phyloP scores from a whole-genome alignment of 148 eudicot species.

The Diospyros lotus region DNA sequence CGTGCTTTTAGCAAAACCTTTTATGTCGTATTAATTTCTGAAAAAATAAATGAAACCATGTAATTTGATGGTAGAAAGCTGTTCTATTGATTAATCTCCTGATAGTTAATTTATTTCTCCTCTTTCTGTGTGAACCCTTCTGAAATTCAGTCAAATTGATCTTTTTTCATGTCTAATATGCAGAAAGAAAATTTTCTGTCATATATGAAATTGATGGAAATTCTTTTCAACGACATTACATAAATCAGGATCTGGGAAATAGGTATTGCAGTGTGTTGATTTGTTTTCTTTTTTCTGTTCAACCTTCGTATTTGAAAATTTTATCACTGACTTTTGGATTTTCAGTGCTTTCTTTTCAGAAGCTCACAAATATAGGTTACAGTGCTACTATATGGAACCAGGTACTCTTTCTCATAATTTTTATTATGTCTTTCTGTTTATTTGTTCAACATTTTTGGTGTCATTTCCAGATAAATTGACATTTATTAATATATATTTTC shows the following conservation, averaged over 20 bases:
- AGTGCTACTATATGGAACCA: slow-evolving; percentile 65
- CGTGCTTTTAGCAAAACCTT: background rate
- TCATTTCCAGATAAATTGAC: background rate
- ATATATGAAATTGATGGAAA: slow-evolving; percentile 62
- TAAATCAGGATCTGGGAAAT: slow-evolving; percentile 36
- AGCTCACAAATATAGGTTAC: slow-evolving; percentile 75
- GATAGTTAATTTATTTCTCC: background rate
- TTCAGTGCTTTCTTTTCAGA: slow-evolving; percentile 66
- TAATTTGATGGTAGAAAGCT: background rate
- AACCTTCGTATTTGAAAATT: background rate
- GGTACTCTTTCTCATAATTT: slow-evolving; percentile 29
- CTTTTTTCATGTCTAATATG: slow-evolving; percentile 8
- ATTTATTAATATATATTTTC: background rate
- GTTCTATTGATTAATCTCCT: background rate
- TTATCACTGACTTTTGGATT: slow-evolving; percentile 1
- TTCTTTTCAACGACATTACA: slow-evolving; percentile 55
- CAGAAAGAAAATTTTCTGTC: slow-evolving; percentile 70
- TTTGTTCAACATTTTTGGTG: background rate
- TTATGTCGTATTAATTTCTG: no score
- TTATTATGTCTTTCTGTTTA: background rate
- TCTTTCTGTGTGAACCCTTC: background rate
- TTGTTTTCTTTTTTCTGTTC: slow-evolving; percentile 12
- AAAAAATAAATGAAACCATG: background rate
- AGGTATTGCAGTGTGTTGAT: slow-evolving; percentile 39
- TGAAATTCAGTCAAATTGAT: background rate